Evolutionary conservation across 345 rosid genomes (phyloP).

Genomic region (Salix arbutifolia): DNA sequence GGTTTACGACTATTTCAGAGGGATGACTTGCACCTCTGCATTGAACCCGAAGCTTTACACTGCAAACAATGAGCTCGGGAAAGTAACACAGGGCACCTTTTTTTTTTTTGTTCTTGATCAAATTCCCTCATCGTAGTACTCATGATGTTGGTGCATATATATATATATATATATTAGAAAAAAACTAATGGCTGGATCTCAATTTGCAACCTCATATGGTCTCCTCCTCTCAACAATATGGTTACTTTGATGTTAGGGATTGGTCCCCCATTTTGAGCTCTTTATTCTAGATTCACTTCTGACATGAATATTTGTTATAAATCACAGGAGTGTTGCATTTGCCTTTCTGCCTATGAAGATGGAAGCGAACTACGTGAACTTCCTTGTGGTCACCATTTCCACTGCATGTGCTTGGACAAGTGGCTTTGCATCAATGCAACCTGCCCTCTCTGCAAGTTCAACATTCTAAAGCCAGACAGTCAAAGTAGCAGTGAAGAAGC

Average conservation of each 20-base stretch:
- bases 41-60: background rate
- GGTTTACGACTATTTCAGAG: too few species aligned
- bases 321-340: background rate
- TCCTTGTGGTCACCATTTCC: background rate
- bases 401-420: background rate
- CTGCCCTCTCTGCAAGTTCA: constrained; percentile 2
- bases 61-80: background rate
- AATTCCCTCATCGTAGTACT: background rate
- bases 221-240: background rate
- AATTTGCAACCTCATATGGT: background rate
- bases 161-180: too few species aligned
- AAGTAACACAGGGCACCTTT: background rate
- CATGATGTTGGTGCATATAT: too few species aligned
- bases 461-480: background rate
- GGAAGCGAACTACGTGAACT: background rate
- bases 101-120: background rate
- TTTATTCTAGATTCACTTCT: background rate
- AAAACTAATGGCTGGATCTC: background rate
- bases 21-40: background rate
- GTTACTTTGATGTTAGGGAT: background rate
- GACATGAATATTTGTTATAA: background rate
- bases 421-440: constrained; percentile 3
- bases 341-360: background rate
- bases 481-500: background rate
- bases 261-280: background rate